phyloP scores from a whole-genome alignment of 2,329 filamentous ascomycete species.

The Penicillium brasilianum region DNA sequence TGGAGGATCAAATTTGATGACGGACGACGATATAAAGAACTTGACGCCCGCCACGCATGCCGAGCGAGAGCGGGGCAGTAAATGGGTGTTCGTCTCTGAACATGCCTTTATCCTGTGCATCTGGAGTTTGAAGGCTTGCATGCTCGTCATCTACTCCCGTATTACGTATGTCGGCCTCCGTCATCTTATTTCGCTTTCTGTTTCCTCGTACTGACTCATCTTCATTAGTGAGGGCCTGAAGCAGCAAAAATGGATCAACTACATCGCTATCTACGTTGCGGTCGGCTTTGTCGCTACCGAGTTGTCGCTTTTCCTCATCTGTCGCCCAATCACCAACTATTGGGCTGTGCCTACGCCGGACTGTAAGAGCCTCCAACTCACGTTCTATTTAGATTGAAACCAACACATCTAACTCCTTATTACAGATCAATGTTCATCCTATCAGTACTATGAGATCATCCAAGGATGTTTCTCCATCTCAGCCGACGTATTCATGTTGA shows the following conservation, averaged over 20 bases:
- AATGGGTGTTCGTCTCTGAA: constrained; percentile 67
- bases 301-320: constrained; percentile 57
- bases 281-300: constrained; percentile 56
- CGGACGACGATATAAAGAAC: constrained; percentile 49
- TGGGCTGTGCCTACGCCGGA: constrained; percentile 56
- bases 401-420: constrained; percentile 8
- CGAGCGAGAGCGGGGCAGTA: constrained; percentile 59
- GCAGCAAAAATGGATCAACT: constrained; percentile 45
- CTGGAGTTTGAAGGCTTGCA: constrained; percentile 60
- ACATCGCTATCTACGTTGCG: constrained; percentile 49
- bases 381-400: too few species aligned
- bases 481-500: constrained; percentile 50
- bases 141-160: constrained; percentile 59
- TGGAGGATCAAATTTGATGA: constrained; percentile 66
- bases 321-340: constrained; percentile 56
- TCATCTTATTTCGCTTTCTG: neutral
- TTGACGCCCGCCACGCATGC: constrained; percentile 55
- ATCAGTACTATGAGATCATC: constrained; percentile 53
- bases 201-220: constrained; percentile 30
- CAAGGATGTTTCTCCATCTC: constrained; percentile 54
- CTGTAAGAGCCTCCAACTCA: constrained; percentile 27
- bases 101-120: constrained; percentile 63
- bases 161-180: constrained; percentile 44
- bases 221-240: constrained; percentile 37
- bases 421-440: constrained; percentile 49